A percentile compares a stretch with the other conserved stretches of the same genome.
phyloP scores from a whole-genome alignment of 352 stramenopile genomes.

The Blastocystis sp. region DNA sequence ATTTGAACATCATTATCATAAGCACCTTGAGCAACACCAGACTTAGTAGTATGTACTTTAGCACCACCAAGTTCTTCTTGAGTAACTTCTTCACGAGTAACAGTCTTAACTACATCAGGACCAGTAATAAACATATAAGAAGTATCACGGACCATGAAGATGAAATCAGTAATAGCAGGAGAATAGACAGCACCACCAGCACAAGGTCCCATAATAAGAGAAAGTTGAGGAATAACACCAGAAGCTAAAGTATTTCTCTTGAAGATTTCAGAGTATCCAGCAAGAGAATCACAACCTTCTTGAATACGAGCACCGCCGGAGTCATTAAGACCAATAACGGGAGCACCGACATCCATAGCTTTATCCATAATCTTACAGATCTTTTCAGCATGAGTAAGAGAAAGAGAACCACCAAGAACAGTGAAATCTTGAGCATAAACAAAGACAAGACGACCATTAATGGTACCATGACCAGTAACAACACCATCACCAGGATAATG shows the following conservation, averaged over 20 bases:
- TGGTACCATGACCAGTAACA: slow-evolving; percentile 70
- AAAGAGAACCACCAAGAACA: slow-evolving; percentile 80
- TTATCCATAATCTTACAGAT: slow-evolving; percentile 98
- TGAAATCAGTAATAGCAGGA: slow-evolving; percentile 93
- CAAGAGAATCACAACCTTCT: slow-evolving; percentile 82
- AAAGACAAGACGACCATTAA: slow-evolving; percentile 79
- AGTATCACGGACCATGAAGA: slow-evolving; percentile 87
- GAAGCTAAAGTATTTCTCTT: slow-evolving; percentile 83
- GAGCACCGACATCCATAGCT: slow-evolving; percentile 72
- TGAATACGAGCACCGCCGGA: slow-evolving; percentile 87
- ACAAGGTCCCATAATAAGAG: slow-evolving; percentile 87
- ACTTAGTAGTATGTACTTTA: slow-evolving; percentile 75
- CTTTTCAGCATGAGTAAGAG: slow-evolving; percentile 82
- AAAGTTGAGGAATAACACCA: slow-evolving; percentile 78
- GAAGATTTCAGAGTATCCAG: slow-evolving; percentile 93
- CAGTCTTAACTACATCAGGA: slow-evolving; percentile 87
- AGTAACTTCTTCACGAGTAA: slow-evolving; percentile 83
- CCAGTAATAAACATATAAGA: slow-evolving; percentile 98
- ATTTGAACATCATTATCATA: slow-evolving; percentile 87
- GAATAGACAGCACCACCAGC: slow-evolving; percentile 66
- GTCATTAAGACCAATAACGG: slow-evolving; percentile 91
- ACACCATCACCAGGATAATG: slow-evolving; percentile 76
- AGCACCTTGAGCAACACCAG: slow-evolving; percentile 72
- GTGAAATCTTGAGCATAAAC: slow-evolving; percentile 90
- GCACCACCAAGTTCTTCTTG: slow-evolving; percentile 72